Base-by-base conservation (phyloP, 495 filamentous ascomycete genomes). In the Neurospora tetrasperma region DNA sequence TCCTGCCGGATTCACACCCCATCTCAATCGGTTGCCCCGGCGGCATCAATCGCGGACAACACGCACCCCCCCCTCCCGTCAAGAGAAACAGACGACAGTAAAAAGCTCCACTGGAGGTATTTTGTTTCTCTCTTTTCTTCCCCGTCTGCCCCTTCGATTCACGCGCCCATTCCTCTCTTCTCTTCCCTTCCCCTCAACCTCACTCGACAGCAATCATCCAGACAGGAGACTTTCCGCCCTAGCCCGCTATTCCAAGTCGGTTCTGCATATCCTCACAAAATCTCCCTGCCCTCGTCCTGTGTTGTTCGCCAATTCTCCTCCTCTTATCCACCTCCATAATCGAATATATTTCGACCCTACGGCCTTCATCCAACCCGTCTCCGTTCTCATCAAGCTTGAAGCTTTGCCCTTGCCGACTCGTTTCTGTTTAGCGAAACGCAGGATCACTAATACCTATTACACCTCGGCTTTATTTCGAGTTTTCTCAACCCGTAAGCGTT, bases 121-220 rank as follows among this genome's bases (percentile, higher is more conserved):
- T 70, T 71, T 39, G 71, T 70, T 74, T 74, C 68, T 70, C 40
- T 74, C 68, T 41, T 44, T 71, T 71, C 70, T 66, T 71, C 54
- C 70, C 70, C 70, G 44, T 38, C 70, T 54, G 48, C 43, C 23
- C 27, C 43, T 40, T 48, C 39, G 31, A 44, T 62, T 71, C 62
- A 70, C 72, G 41, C 46, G 39, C 42, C 39, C 18, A 27, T 42
- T 38, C 71, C 42, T 69, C 42, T 70, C 42, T 12, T 71, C 54
- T 71, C 74, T 73, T 73, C 73, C 69, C 75, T 72, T 66, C 70
- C 74, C 76, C 72, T 59, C 79, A 79, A 80, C 79, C 78, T 79
- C 78, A 76, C 80, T 78, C 73, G 80, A 80, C 79, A 70, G 72
- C 66, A 46, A 41, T 71, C 39, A 72, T 43, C 54, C 74, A 74